A percentile compares a stretch with the other conserved stretches of the same genome.
These are phyloP conservation scores for Alternaria incomplexa DNA, from an alignment of 2,329 filamentous ascomycete species.

Conservation along the genomic window DNA sequence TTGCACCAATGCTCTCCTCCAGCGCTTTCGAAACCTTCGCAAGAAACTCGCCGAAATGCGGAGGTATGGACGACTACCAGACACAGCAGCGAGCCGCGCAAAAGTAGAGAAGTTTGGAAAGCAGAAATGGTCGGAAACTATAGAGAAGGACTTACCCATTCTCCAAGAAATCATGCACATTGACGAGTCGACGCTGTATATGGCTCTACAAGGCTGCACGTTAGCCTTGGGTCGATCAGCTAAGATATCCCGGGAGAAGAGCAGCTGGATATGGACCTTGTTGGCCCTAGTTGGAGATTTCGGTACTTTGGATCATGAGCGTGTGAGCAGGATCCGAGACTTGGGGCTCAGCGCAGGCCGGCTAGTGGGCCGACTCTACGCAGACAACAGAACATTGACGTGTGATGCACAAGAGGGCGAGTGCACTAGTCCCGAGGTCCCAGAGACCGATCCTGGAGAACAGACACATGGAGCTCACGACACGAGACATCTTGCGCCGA, in stretches of 20 bases:
- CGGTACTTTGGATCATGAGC: constrained; percentile 75
- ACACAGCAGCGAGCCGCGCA: not conserved
- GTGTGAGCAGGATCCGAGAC: constrained; percentile 78
- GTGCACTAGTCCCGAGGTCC: not conserved
- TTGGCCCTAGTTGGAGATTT: constrained; percentile 76
- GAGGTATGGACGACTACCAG: not conserved
- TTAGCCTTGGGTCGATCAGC: constrained; percentile 68
- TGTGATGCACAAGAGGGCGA: not conserved
- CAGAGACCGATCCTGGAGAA: not conserved
- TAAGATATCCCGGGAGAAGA: constrained; percentile 69
- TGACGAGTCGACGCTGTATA: constrained; percentile 69
- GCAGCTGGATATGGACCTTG: constrained; percentile 85
- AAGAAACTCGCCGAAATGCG: constrained; percentile 63
- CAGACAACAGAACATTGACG: not conserved
- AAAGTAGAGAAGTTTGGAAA: constrained; percentile 39
- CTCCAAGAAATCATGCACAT: constrained; percentile 59
- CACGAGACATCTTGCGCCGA: not conserved
- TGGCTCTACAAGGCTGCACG: constrained; percentile 66
- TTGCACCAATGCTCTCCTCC: constrained; percentile 71
- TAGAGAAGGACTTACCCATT: constrained; percentile 50
- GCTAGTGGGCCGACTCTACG: constrained; percentile 53
- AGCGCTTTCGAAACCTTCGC: constrained; percentile 71
- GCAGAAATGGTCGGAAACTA: constrained; percentile 41
- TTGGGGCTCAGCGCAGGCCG: constrained; percentile 77
- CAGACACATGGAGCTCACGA: not conserved